Evolutionary conservation across 805 yeast species (phyloP), one percentile per base, ranked within the genome.

Genomic region (Metschnikowia baotianmanensis): DNA sequence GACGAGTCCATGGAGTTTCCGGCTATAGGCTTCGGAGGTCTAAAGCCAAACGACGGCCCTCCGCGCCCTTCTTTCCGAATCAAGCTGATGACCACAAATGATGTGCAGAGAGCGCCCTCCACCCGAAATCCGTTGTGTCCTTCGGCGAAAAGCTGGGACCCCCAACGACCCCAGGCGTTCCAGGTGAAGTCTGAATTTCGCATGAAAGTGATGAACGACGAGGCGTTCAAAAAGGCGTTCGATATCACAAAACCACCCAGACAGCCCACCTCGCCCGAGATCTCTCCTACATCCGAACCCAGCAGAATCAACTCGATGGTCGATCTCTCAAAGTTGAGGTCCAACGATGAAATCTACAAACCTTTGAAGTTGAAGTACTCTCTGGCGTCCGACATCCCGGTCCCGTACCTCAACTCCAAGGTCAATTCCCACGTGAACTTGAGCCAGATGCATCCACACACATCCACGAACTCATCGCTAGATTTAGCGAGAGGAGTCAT

Each of bases 251-350:
- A 58, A 23, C 66, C 56, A 16, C 75, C 75, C 0, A 26, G 33
- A 13, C 55, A 54, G 29, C 72, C 72, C 5, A 52, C 61, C 7
- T 59, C 67, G 32, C 75, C 75, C 4, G 72, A 66, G 42, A 66
- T 69, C 2, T 66, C 72, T 16, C 75, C 75, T 18, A 59, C 48
- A 21, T 62, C 70, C 6, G 68, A 62, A 40, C 74, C 75, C 6
- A 62, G 72, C 10, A 50, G 71, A 38, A 55, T 59, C 35, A 69
- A 69, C 42, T 65, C 72, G 6, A 66, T 68, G 12, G 62, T 69
- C 18, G 72, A 69, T 46, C 56, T 69, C 35, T 50, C 63, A 20
- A 67, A 67, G 40, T 47, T 69, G 25, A 36, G 51, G 12, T 57
- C 58, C 24, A 62, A 65, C 45, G 60, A 65, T 37, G 70, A 63